Evolutionary conservation across 1,139 yeast species (phyloP), one percentile per base, ranked within the genome.

Genomic region (Tardiomyces depauwii): DNA sequence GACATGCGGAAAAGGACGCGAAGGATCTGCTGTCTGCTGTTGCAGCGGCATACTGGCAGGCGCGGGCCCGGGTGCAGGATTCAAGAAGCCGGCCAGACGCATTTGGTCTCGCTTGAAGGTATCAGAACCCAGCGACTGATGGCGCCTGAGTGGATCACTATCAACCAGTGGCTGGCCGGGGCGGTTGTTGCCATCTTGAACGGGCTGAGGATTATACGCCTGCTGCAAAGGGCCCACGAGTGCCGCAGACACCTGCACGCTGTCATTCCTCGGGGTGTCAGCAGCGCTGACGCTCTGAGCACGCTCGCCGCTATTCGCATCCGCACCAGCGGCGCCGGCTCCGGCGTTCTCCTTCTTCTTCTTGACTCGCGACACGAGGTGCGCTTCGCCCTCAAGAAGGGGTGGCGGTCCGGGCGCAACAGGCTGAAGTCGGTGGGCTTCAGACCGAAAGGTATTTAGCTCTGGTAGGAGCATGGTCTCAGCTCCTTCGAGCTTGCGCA

Each of bases 401-500:
- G 21, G 19, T 5, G 39, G 39, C 3, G 39, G 12, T n/a, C 2
- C 10, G 7, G 19, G 19, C 3, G 39, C 39, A 16, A 36, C n/a
- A 2, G 39, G 39, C 11, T 36, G 19, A 5, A 36, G 39, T 6
- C 39, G 10, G 12, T 36, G 39, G 13, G 21, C 19, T n/a, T 14
- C 39, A 7, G 39, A 9, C 3, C 39, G 39, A 6, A 36, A 16
- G 10, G n/a, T 10, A 36, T 36, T 36, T 4, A 16, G 18, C 39
- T 36, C 39, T 5, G 18, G 5, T 2, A 16, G 19, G 6, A 36
- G 39, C 19, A 36, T 10, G 3, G 14, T 10, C 19, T 36, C 19
- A 19, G 19, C 39, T 2, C 39, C 39, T 13, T 67, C 71, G 33
- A 75, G 52, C 53, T 75, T 75, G 42, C 78, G 62, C 45, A 74